Conservation (phyloP, 352 stramenopile genomes). For the Pythium utonaiense region DNA sequence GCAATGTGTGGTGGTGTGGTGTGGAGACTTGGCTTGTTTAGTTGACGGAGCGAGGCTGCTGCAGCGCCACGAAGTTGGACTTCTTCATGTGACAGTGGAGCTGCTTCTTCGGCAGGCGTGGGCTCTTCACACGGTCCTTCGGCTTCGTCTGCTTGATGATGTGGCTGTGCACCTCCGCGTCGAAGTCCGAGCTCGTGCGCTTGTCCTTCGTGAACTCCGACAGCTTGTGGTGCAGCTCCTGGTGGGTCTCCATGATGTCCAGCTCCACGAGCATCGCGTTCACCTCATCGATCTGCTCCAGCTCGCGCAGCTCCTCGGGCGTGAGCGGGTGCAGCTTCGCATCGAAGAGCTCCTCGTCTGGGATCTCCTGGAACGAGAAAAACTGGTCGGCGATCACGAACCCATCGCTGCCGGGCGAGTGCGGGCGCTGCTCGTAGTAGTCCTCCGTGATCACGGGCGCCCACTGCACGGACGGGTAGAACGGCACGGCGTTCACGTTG, state of each 20-base stretch:
- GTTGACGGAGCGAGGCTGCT: conserved; percentile 72
- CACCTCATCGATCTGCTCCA: conserved; percentile 78
- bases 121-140: conserved; percentile 36
- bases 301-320: conserved; percentile 50
- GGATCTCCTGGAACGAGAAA: conserved; percentile 47
- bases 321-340: conserved; percentile 56
- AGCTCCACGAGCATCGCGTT: conserved; percentile 77
- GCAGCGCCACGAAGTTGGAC: conserved; percentile 46
- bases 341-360: conserved; percentile 80
- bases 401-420: conserved; percentile 50
- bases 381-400: conserved; percentile 65
- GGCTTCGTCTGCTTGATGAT: conserved; percentile 49
- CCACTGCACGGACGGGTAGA: conserved; percentile 59
- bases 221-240: conserved; percentile 63
- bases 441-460: conserved; percentile 56
- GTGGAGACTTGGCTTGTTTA: conserved; percentile 30
- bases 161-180: conserved; percentile 53
- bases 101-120: conserved; percentile 37
- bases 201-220: conserved; percentile 54
- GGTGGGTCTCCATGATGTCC: conserved; percentile 73
- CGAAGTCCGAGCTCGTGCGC: conserved; percentile 47
- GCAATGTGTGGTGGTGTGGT: conserved; percentile 16
- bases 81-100: conserved; percentile 37
- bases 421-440: conserved; percentile 58
- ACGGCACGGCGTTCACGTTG: conserved; percentile 51